A percentile compares a stretch with the other conserved stretches of the same genome.
Evolutionary conservation across 2,329 filamentous ascomycete genomes (phyloP).

Genomic region (Penicillium olsonii): DNA sequence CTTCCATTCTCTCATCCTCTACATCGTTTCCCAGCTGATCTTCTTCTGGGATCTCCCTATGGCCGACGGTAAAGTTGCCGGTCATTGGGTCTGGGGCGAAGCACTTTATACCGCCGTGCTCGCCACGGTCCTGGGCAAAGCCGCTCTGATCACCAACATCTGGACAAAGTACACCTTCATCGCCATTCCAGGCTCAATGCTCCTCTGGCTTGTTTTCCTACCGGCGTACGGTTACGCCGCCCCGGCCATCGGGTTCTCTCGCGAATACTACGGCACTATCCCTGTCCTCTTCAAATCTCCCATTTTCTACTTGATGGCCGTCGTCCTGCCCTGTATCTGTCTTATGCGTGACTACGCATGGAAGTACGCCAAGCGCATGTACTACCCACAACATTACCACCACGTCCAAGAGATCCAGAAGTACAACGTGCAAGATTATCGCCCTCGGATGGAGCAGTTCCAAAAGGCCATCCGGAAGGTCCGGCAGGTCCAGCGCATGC

Average conservation of each 20-base stretch:
- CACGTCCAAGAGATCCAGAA: constrained; percentile 99
- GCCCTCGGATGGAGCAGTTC: constrained; percentile 98
- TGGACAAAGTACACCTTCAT: constrained; percentile 99
- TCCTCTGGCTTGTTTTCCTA: constrained; percentile 88
- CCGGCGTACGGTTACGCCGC: constrained; percentile 84
- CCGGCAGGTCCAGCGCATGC: constrained; percentile 96
- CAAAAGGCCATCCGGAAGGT: constrained; percentile 99
- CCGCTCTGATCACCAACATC: constrained; percentile 90
- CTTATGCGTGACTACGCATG: constrained; percentile 86
- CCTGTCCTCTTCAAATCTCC: constrained; percentile 77
- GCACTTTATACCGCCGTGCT: constrained; percentile 93
- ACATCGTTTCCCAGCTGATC: constrained; percentile 78
- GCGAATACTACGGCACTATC: constrained; percentile 82
- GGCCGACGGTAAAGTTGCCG: constrained; percentile 75
- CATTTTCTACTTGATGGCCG: constrained; percentile 87
- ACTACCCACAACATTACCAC: constrained; percentile 91
- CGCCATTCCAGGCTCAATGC: constrained; percentile 89
- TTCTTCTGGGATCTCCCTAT: constrained; percentile 79
- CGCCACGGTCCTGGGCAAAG: constrained; percentile 90
- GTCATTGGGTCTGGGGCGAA: constrained; percentile 98
- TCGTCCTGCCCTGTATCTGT: constrained; percentile 78
- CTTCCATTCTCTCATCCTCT: constrained; percentile 93
- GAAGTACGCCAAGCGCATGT: constrained; percentile 99
- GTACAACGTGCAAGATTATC: constrained; percentile 99
- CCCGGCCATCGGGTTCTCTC: constrained; percentile 76